Conservation (phyloP, 176 grass and related monocot species). For the Guadua angustifolia region DNA sequence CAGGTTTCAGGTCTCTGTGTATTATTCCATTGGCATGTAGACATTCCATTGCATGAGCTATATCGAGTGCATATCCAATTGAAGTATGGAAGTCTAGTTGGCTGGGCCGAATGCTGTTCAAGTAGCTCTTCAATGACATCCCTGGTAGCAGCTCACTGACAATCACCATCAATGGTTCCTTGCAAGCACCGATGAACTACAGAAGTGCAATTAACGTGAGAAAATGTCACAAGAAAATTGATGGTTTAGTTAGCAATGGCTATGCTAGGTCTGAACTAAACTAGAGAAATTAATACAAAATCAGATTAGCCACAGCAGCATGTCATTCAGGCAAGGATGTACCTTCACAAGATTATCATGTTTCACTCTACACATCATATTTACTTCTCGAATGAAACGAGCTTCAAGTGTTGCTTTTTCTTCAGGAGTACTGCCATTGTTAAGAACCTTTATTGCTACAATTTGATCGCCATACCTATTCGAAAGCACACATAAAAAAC, state of each 20-base stretch:
- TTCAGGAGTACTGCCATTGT: slow-evolving; percentile 64
- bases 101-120: slow-evolving; percentile 78
- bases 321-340: slow-evolving; percentile 26
- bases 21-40: slow-evolving; percentile 96
- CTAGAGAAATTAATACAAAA: not conserved
- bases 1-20: slow-evolving; percentile 97
- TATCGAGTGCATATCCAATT: slow-evolving; percentile 80
- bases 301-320: not conserved
- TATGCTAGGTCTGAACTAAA: slow-evolving; percentile 5
- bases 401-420: slow-evolving; percentile 80
- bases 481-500: slow-evolving; percentile 22
- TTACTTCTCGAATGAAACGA: slow-evolving; percentile 94
- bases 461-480: slow-evolving; percentile 78
- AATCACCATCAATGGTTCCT: slow-evolving; percentile 98
- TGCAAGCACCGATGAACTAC: slow-evolving; percentile 95
- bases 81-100: slow-evolving; percentile 69
- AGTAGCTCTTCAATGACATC: slow-evolving; percentile 84
- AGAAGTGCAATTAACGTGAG: slow-evolving; percentile 16
- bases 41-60: slow-evolving; percentile 97
- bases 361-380: slow-evolving; percentile 90
- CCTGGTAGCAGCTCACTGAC: slow-evolving; percentile 87
- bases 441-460: slow-evolving; percentile 94
- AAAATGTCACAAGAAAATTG: not conserved
- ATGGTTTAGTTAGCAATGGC: not conserved
- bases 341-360: slow-evolving; percentile 98